A percentile compares a stretch with the other conserved stretches of the same genome.
These are phyloP conservation scores for Forsythia viridissima DNA, from an alignment of 257 asterid species.

Conservation along the genomic window DNA sequence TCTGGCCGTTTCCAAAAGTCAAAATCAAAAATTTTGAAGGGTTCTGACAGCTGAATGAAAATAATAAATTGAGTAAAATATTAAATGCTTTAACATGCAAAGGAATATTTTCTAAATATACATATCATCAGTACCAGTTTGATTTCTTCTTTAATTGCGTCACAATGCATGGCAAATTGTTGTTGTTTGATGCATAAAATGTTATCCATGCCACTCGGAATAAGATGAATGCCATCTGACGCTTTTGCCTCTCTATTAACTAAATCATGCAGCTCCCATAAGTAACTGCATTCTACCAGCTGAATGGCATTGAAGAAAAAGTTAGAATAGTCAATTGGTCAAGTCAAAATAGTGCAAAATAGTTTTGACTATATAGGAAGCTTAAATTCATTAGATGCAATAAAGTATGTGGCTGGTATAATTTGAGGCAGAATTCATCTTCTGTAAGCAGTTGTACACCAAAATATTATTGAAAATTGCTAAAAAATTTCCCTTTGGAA, in stretches of 20 bases:
- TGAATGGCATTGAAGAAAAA: constrained; percentile 24
- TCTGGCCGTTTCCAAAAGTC: constrained; percentile 97
- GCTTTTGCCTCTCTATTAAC: constrained; percentile 58
- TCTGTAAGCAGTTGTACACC: neutral
- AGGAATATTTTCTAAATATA: neutral
- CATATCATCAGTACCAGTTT: constrained; percentile 57
- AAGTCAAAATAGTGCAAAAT: neutral
- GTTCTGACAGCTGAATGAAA: constrained; percentile 78
- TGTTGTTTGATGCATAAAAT: constrained; percentile 51
- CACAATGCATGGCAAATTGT: constrained; percentile 88
- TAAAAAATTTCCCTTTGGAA: neutral
- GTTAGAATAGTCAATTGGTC: neutral
- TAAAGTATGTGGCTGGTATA: neutral
- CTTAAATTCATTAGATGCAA: neutral
- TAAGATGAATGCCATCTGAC: constrained; percentile 69
- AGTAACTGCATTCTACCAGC: constrained; percentile 79
- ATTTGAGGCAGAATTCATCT: neutral
- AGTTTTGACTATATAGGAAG: neutral
- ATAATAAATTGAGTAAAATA: constrained; percentile 29
- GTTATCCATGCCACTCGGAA: constrained; percentile 59
- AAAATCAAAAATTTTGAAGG: constrained; percentile 88
- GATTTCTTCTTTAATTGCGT: constrained; percentile 68
- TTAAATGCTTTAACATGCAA: neutral
- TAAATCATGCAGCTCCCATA: constrained; percentile 73
- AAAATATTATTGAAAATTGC: neutral